Evolutionary conservation across 2,329 filamentous ascomycete species (phyloP).

Genomic region (Myriosclerotinia curreyana): DNA sequence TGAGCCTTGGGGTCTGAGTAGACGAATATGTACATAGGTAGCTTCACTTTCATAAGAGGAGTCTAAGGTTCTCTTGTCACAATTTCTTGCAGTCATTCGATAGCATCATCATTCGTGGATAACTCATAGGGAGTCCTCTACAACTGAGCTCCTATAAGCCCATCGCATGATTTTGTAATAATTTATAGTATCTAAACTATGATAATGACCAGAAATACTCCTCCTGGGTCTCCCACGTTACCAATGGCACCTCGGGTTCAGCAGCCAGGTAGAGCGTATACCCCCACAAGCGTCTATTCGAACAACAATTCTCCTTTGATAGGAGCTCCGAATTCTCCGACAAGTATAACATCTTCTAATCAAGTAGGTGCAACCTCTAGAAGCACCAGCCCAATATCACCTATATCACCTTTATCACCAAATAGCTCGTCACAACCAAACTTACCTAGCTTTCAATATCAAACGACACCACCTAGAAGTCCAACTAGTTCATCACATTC

Average conservation of each 20-base stretch:
- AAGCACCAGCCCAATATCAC: slow-evolving; percentile 3
- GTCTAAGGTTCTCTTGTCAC: not conserved
- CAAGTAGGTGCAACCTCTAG: not conserved
- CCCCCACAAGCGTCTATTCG: slow-evolving; percentile 8
- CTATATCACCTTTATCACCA: slow-evolving; percentile 5
- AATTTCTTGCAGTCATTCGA: not conserved
- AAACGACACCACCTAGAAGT: not conserved
- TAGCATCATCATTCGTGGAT: not conserved
- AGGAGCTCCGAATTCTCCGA: not conserved
- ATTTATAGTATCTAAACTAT: not conserved
- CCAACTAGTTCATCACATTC: not conserved
- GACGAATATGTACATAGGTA: not conserved
- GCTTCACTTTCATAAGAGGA: slow-evolving; percentile 9
- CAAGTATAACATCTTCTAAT: not conserved
- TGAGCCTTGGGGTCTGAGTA: not conserved
- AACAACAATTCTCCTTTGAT: not conserved
- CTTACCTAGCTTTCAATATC: not conserved
- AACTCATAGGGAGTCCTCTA: not conserved
- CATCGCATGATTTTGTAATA: not conserved
- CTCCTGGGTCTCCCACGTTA: not conserved
- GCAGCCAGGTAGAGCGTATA: not conserved
- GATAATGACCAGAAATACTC: not conserved
- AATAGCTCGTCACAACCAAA: not conserved
- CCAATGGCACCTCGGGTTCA: slow-evolving; percentile 10
- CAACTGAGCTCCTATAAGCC: not conserved